Evolutionary conservation across 805 yeast genomes (phyloP), one percentile per base, ranked within the genome.

Genomic region (Brettanomyces custersianus): DNA sequence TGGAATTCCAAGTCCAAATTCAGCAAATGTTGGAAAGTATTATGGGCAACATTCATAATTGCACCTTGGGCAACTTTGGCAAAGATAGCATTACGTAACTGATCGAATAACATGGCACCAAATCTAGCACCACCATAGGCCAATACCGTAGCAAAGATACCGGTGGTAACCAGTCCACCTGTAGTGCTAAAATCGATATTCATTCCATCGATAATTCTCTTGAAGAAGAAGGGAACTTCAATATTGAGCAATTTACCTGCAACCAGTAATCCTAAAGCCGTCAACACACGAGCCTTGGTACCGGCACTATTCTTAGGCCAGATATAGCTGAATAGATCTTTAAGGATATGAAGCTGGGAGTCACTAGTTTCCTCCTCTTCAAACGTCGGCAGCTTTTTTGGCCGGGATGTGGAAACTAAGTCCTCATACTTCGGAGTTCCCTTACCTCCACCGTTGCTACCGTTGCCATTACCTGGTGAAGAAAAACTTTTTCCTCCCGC

Each of bases 21-120:
- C 57, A 92, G 67, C 35, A 92, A 63, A 56, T 90, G 97, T 30
- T 65, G 68, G 57, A 90, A 92, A 1, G 96, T 87, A 51, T 82
- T 84, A 33, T 77, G 66, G 2, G 97, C 95, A 24, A 92, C 96
- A 36, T 79, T 72, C 54, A 86, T 75, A 48, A 92, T 90, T 18
- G 98, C 96, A 48, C 78, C 76, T 57, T 92, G 98, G 10, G 96
- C 94, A 21, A 92, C 98, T 19, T 81, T 74, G 1, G 97, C 96
- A 64, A 92, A 92, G 4, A 92, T 77, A 1, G 98, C 98, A 55
- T 92, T 92, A 48, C 97, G 67, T 43, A 92, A 65, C 56, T 92
- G 98, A 22, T 97, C 97, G 59, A 92, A 85, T 12, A 92, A 59
- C 2, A 90, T 95, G 4, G 97, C 81, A 21, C 97, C 96, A 52